Base-by-base conservation (phyloP, 345 rosid species). In the Durio zibethinus region DNA sequence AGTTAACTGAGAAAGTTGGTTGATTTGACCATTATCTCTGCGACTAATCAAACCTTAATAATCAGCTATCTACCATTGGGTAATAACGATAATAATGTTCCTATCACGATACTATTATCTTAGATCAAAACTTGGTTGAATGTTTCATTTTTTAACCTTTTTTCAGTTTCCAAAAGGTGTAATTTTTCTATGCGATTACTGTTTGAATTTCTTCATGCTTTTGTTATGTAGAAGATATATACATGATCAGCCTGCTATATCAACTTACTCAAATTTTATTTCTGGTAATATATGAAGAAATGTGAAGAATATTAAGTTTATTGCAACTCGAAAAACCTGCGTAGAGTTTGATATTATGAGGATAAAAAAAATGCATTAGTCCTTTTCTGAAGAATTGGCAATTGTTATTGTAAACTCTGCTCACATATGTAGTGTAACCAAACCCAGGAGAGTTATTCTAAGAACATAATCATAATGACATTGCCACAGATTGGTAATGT, bases 1-100 rank as follows among this genome's bases (percentile, higher is more conserved):
- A 85, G 84, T 84, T 82, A 83, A 75, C 87, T 82, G 78, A 75
- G 74, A 82, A 78, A 82, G 78, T 79, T 86, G 83, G 87, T 64
- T 77, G 92, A 91, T 88, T 88, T 85, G 91, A 90, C 87, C 43
- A 72, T 76, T 76, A 54, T 47, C 23, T 33, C 72, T n/a, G 10
- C 38, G 33, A 21, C 45, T 72, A 38, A 69, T 59, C 29, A 20
- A 20, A 8, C 11, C 40, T 76, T 72, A 14, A 29, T 6, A 45
- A 45, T 14, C 11, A 53, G 33, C 38, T 21, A 7, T 2, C 79
- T 50, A 74, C 8, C 18, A 27, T 36, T 72, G 25, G 14, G 10
- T 18, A 16, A 16, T 63, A 20, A 63, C 18, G 14, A 33, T 16
- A 14, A 0, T 60, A 0, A 52, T 52, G 5, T 52, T 50, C 56